Evolutionary conservation across 2,329 filamentous ascomycete genomes (phyloP), one percentile per base, ranked within the genome.

Genomic region (Epichloe baconii): DNA sequence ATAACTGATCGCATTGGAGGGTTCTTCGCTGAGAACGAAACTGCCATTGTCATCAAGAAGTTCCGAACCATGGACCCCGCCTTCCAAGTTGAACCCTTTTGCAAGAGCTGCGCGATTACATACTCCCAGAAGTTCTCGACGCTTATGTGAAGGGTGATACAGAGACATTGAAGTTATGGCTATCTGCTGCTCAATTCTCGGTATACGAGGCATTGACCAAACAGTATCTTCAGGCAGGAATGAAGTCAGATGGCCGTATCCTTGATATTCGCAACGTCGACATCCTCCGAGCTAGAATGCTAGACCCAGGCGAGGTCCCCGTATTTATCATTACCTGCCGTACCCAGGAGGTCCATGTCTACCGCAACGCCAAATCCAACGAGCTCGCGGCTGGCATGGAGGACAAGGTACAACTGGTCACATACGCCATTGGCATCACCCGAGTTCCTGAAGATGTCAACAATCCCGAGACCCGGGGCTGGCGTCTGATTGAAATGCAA

Each of bases 1-100:
- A 95, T 98, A 59, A 91, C 90, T 35, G 93, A 98, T 67, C 82
- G 86, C 52, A 82, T 98, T 40, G 88, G 86, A 45, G 89, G 93
- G 31, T 98, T 96, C 73, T 98, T 98, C 59, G 93, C 93, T 55
- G 93, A 98, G 69, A 98, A 97, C 67, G 93, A 98, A 73, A 96
- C 89, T 0, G 93, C 93, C 34, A 85, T 85, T 78, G 93, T 98
- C 37, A 95, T 97, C 73, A 97, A 96, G 74, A 95, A 91, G 68
- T 95, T 98, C 76, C 84, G 91, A 45, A 80, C 90, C 61, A 96
- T 97, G 81, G 93, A 98, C 61, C 91, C 93, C 5, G 79, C 77
- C 58, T 98, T 98, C 76, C 88, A 96, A 66, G 79, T 95, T 59
- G 93, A 98, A 68, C 86, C 89, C 0, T 98, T 97, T 72, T 97